phyloP scores from a whole-genome alignment of 164 flowering plant species.

The Kingdonia uniflora region DNA sequence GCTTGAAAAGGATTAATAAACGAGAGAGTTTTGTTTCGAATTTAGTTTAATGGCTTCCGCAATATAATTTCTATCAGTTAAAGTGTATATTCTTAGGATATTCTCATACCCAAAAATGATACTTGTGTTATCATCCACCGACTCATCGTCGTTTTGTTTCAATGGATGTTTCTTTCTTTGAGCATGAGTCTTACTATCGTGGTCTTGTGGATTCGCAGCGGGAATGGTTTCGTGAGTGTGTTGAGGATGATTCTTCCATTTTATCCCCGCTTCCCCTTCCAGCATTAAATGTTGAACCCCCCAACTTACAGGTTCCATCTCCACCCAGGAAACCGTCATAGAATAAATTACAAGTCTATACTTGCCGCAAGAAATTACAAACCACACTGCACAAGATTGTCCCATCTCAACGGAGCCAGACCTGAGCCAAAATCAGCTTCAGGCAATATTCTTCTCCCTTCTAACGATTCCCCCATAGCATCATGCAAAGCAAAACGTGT shows the following conservation, averaged over 20 bases:
- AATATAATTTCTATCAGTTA: no score
- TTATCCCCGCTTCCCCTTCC: no score
- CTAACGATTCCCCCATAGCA: no score
- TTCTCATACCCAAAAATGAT: not conserved
- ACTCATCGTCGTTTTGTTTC: not conserved
- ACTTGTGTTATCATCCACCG: not conserved
- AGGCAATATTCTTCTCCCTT: not conserved
- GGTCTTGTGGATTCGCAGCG: not conserved
- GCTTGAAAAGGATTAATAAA: no score
- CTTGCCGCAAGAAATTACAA: not conserved
- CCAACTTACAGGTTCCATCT: no score
- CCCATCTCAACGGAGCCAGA: not conserved
- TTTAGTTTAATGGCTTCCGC: no score
- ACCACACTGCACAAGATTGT: not conserved
- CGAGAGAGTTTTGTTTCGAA: no score
- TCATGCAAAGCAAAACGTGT: not conserved
- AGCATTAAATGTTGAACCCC: no score
- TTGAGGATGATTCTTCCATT: not conserved
- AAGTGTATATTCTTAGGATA: not conserved
- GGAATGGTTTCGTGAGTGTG: not conserved
- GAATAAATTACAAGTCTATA: no score
- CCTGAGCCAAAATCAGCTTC: no score
- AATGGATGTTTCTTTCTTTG: conserved; percentile 1
- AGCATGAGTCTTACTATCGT: not conserved
- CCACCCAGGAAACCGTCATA: no score